Base-by-base conservation (phyloP, 805 yeast genomes). In the Metschnikowia reukaufii region DNA sequence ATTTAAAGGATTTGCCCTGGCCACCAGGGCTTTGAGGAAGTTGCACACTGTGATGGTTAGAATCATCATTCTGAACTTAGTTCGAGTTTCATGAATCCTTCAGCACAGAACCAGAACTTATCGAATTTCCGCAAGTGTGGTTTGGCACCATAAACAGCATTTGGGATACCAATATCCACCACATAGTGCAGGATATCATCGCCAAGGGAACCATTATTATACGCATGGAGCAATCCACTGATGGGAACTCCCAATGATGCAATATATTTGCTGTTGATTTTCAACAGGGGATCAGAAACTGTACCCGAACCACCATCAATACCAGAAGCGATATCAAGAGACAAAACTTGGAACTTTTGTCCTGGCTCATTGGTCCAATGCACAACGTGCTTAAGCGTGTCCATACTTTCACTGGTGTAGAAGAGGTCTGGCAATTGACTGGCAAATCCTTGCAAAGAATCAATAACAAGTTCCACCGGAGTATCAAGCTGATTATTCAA, bases 381-480 rank as follows among this genome's bases (percentile, higher is more conserved):
- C 20, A 88, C 77, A 16, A 88, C 63, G 29, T 70, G 66, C 23
- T 62, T 60, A 8, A 78, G 72, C 18, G 58, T 56, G 19, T 65
- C 57, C 17, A 73, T 53, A 42, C 79, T 83, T 44, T 57, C 54
- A 17, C 60, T 64, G 18, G 64, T 60, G 50, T 67, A 69, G 47
- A 38, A 70, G 33, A 84, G 63, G 61, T 86, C 94, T 27, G 76
- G 76, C 42, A 87, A 65, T 45, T 79, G 85, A 19, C 81, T 78
- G 56, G 88, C 94, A 54, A 80, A 84, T 0, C 96, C 97, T 61
- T 87, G 96, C 55, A 90, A 71, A 1, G 90, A 94, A 63, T 90
- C 97, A 16, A 90, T 60, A 8, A 89, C 77, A 49, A 90, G 70
- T 60, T 89, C 96, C 13, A 87, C 81, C 0, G 96, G 94, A 2